Evolutionary conservation across 345 rosid genomes (phyloP), one percentile per base, ranked within the genome.

Genomic region (Chamaenerion angustifolium): DNA sequence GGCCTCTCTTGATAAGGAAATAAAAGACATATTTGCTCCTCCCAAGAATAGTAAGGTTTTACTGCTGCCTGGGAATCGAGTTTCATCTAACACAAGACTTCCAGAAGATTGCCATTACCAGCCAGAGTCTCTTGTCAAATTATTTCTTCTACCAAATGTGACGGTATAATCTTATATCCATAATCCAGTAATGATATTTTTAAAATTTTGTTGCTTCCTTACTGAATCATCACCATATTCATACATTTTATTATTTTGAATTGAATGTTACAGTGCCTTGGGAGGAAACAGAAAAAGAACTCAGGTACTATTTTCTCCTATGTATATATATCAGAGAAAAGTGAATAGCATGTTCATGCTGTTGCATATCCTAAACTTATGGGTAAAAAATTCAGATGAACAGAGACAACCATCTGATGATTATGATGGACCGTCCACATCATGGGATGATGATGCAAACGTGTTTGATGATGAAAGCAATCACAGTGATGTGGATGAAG

Each of bases 41-140:
- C 96, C 98, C 11, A 87, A 79, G 80, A 83, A 82, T 71, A 74
- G 78, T 1, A 92, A 78, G 64, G 62, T 85, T 16, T 55, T 92
- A 53, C 74, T 83, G 58, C 70, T 92, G 52, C 87, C 95, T 58
- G 81, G 81, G 59, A 92, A 56, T 61, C 71, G 85, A 76, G 49
- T 66, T 54, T 76, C 78, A 45, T 66, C 77, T 61, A 78, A 63
- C 48, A 76, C 81, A 45, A 81, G 58, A 58, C 76, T 92, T 49
- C 98, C 98, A n/a, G 96, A 87, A 76, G 96, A 92, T 78, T 84
- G 95, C 61, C 98, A 92, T 68, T 92, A 82, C 66, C 96, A 83
- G 66, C 98, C 96, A 35, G 96, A 87, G 73, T 63, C 74, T 68
- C 85, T 92, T 51, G 79, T 84, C 54, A 92, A 87, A 65, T 69